Evolutionary conservation across 768 basidiomycete genomes (phyloP), one percentile per base, ranked within the genome.

Genomic region (Russula emetica): DNA sequence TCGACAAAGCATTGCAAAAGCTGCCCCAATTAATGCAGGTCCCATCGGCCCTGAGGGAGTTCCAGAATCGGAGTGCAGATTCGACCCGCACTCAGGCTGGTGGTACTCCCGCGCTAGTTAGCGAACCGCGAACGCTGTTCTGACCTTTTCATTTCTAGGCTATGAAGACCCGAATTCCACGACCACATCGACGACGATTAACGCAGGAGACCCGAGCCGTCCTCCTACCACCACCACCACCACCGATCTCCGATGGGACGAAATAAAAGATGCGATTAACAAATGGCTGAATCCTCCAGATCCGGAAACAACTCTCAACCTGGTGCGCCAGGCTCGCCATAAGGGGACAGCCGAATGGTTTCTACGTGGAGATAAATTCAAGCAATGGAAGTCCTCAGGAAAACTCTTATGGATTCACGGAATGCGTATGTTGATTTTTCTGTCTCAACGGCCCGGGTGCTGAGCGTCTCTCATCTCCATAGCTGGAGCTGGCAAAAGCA

Each of bases 401-500:
- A 32, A 52, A 18, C 44, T 62, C 2, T 14, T 56, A 0, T 57
- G 55, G 55, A 45, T 63, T 11, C 36, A 57, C 5, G 62, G 62
- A 5, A 57, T 42, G 18, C 54, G 62, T 63, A 28, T 3, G 47
- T 54, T 18, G 16, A 3, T n/a, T 42, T 40, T 24, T 30, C 22
- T 22, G 6, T 22, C 36, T 30, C 22, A 22, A 6, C 0, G 5
- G 16, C 2, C 22, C 18, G 20, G 10, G n/a, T 32, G 13, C 3
- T 45, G 38, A 53, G 14, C 5, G 2, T 22, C 16, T 34, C 38
- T 2, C 1, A 13, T 45, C n/a, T 56, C 32, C 18, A 45, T 57
- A 58, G 60, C 42, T 18, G 60, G 60, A 5, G 34, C 60, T 22
- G 60, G 60, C 7, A 61, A 61, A 30, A 61, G 20, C 32, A 16